These are phyloP conservation scores for Chrysanthemum makinoi DNA, from an alignment of 129 eudicot species.

Conservation along the genomic window DNA sequence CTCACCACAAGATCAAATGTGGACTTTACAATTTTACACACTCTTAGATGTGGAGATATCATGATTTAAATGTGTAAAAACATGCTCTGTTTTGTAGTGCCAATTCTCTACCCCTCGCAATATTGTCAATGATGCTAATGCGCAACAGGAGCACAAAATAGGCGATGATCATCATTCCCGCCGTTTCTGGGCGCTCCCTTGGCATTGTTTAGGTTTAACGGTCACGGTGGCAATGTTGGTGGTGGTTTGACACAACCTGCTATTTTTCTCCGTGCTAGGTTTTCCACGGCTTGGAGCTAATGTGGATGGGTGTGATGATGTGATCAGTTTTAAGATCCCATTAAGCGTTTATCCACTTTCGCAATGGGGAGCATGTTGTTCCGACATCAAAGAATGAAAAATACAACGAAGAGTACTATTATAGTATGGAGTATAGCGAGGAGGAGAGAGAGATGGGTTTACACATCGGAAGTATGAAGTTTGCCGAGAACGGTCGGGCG, in stretches of 20 bases:
- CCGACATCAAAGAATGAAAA: constrained; percentile 38
- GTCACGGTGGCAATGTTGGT: constrained; percentile 79
- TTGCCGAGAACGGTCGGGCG: constrained; percentile 49
- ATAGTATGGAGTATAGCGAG: constrained; percentile 49
- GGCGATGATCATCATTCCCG: no score
- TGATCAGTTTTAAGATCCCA: no score
- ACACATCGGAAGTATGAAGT: constrained; percentile 51
- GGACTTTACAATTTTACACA: no score
- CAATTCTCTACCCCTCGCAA: constrained; percentile 43
- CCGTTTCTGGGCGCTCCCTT: constrained; percentile 63
- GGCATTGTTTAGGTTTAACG: constrained; percentile 62
- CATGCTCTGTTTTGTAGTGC: no score
- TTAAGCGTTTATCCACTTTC: constrained; percentile 56
- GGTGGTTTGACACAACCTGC: constrained; percentile 62
- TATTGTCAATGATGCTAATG: constrained; percentile 63
- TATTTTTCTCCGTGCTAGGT: constrained; percentile 58
- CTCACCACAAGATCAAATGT: no score
- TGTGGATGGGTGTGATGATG: constrained; percentile 74
- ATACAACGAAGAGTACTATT: constrained; percentile 51
- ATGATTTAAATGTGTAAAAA: no score
- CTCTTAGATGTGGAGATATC: no score
- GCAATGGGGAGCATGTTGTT: constrained; percentile 81
- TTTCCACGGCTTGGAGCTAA: constrained; percentile 51
- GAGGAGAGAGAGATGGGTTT: constrained; percentile 50
- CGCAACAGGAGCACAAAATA: constrained; percentile 76